These are phyloP conservation scores for Tubosaeta sp. DNA, from an alignment of 768 basidiomycete genomes.

Conservation along the genomic window DNA sequence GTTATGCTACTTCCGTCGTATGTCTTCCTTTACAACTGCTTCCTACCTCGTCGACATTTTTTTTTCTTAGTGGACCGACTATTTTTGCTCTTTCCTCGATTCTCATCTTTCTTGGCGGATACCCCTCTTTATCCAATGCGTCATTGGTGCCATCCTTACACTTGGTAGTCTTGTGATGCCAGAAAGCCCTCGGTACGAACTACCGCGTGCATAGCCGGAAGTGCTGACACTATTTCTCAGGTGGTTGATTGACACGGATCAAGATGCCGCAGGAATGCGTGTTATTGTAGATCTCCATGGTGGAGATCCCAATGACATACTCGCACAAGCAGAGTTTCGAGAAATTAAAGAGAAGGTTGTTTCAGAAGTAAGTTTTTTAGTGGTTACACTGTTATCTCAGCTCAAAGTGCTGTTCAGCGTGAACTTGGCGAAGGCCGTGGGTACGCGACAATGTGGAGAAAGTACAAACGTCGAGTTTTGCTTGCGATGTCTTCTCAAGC, in stretches of 20 bases:
- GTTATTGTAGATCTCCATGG: constrained; percentile 90
- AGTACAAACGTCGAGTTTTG: constrained; percentile 82
- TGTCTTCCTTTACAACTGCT: constrained; percentile 25
- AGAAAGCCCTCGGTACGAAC: constrained; percentile 74
- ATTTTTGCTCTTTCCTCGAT: constrained; percentile 85
- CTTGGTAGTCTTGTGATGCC: constrained; percentile 79
- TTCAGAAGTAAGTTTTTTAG: constrained; percentile 49
- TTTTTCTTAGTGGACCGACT: constrained; percentile 77
- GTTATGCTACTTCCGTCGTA: constrained; percentile 88
- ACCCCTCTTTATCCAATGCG: constrained; percentile 82
- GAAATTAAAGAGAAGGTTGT: constrained; percentile 83
- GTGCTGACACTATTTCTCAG: constrained; percentile 34
- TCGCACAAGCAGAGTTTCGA: constrained; percentile 78
- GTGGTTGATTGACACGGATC: constrained; percentile 86
- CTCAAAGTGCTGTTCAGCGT: constrained; percentile 43
- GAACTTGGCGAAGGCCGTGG: constrained; percentile 70
- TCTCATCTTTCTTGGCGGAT: constrained; percentile 89
- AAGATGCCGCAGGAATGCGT: constrained; percentile 76
- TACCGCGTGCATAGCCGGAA: not conserved
- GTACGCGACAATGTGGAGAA: constrained; percentile 81
- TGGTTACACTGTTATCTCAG: not conserved
- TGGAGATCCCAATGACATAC: constrained; percentile 60
- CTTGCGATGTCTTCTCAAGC: constrained; percentile 95
- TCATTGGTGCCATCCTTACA: constrained; percentile 80
- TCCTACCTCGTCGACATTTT: not conserved